Evolutionary conservation across 2,329 filamentous ascomycete genomes (phyloP), one percentile per base, ranked within the genome.

Genomic region (Pseudogymnoascus sp.): DNA sequence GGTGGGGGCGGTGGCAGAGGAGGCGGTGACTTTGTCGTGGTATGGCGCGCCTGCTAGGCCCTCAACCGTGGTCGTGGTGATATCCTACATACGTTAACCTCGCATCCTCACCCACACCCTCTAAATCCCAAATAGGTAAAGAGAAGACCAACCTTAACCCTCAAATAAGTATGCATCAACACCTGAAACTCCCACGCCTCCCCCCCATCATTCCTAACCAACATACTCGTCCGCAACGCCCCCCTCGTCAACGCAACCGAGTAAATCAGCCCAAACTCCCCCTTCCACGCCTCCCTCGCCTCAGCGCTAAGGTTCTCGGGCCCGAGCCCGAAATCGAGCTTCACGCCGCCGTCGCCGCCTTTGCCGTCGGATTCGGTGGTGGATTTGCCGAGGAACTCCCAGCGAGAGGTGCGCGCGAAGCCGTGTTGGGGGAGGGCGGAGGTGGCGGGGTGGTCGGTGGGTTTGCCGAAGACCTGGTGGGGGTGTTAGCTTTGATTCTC

Each of bases 281-380:
- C 89, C 2, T 90, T 88, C 95, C 95, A 99, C 23, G 87, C 83
- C 70, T 84, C 83, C 73, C 84, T 85, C 68, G 84, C 83, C 47
- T 87, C 83, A 0, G 87, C 85, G 68, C 83, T 83, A 64, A 97
- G 80, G 72, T 87, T 88, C 61, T 83, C 81, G 29, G 86, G 83
- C 61, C 89, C 91, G 37, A 99, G 86, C 29, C 93, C 95, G 75
- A 99, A 97, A 79, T 99, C 95, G 66, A 99, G 87, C 82, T 96
- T 97, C 68, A 97, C 87, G 60, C 86, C 87, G 71, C 86, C 80
- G 72, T 90, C 83, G 66, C 78, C 79, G 77, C 69, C 77, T 79
- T 62, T 78, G 78, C 47, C 75, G 42, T 71, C 68, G 7, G 80
- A 83, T 74, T 92, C 88, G 5, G 83, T 85, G n/a, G 84, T 87